phyloP scores from a whole-genome alignment of 2,329 filamentous ascomycete genomes.

The Aaosphaeria pasadenensis region DNA sequence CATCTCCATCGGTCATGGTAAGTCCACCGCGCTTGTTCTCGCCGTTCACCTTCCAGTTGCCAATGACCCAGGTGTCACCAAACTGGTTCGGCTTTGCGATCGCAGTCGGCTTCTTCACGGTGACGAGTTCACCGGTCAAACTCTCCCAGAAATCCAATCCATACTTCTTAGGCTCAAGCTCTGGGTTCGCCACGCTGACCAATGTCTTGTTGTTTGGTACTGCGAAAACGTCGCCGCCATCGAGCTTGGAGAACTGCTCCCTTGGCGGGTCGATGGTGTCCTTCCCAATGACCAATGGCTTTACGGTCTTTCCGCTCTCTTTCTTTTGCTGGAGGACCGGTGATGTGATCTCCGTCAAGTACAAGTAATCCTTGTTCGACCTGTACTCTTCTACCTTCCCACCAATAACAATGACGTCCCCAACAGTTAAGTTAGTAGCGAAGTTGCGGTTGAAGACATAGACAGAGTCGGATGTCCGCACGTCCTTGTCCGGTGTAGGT shows the following conservation, averaged over 20 bases:
- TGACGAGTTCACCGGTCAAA: conserved; percentile 65
- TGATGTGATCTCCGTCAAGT: conserved; percentile 60
- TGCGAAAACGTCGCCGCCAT: conserved; percentile 63
- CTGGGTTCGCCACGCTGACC: conserved; percentile 59
- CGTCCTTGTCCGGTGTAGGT: conserved; percentile 53
- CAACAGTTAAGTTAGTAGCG: conserved; percentile 54
- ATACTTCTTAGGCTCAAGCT: conserved; percentile 58
- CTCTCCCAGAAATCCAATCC: conserved; percentile 75
- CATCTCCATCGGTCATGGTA: conserved; percentile 61
- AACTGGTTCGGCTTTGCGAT: conserved; percentile 61
- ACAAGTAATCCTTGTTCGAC: conserved; percentile 56
- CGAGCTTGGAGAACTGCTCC: conserved; percentile 59
- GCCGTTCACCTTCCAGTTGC: conserved; percentile 62
- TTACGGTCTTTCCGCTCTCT: conserved; percentile 54
- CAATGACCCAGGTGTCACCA: conserved; percentile 68
- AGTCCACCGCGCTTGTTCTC: conserved; percentile 62
- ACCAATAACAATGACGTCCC: conserved; percentile 60
- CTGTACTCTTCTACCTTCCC: conserved; percentile 61
- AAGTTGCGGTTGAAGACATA: conserved; percentile 60
- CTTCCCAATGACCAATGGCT: conserved; percentile 59
- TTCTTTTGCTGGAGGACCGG: conserved; percentile 54
- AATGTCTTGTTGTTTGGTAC: conserved; percentile 61
- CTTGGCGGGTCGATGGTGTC: conserved; percentile 59
- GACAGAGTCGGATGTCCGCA: conserved; percentile 61
- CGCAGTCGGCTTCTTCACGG: conserved; percentile 55